These are phyloP conservation scores for Pestalotiopsis sp. DNA, from an alignment of 2,329 filamentous ascomycete species.

Conservation along the genomic window DNA sequence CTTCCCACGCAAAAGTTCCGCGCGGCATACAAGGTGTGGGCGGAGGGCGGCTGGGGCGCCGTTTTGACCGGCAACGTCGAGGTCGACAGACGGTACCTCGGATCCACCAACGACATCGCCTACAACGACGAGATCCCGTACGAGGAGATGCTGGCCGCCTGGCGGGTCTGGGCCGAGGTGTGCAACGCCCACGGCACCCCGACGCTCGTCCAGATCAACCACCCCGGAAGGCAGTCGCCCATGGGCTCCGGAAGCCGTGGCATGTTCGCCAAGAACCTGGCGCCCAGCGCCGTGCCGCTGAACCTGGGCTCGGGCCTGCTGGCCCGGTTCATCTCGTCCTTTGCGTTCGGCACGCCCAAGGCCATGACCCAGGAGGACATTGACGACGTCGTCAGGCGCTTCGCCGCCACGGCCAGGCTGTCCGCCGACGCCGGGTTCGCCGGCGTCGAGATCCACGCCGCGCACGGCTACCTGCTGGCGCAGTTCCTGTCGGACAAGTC, in stretches of 20 bases:
- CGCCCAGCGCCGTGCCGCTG: conserved; percentile 45
- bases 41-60: conserved; percentile 54
- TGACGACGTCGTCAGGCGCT: conserved; percentile 51
- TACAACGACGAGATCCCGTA: conserved; percentile 32
- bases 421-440: conserved; percentile 47
- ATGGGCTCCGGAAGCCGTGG: conserved; percentile 38
- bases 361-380: conserved; percentile 61
- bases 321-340: conserved; percentile 28
- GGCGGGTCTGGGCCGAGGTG: conserved; percentile 38
- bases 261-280: conserved; percentile 40
- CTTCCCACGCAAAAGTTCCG: conserved; percentile 45
- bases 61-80: conserved; percentile 40
- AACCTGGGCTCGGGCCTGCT: conserved; percentile 41
- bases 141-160: conserved; percentile 34
- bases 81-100: conserved; percentile 40
- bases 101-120: conserved; percentile 35
- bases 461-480: conserved; percentile 59
- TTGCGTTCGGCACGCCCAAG: conserved; percentile 55
- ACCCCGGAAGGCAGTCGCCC: conserved; percentile 48
- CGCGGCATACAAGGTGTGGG: conserved; percentile 55
- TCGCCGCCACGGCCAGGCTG: conserved; percentile 54
- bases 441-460: conserved; percentile 46
- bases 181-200: conserved; percentile 37
- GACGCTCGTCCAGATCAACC: conserved; percentile 47
- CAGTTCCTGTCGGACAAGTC: conserved; percentile 53